A percentile compares a stretch with the other conserved stretches of the same genome.
Evolutionary conservation across 2,329 filamentous ascomycete species (phyloP).

Genomic region (Diaporthe citrichinensis): DNA sequence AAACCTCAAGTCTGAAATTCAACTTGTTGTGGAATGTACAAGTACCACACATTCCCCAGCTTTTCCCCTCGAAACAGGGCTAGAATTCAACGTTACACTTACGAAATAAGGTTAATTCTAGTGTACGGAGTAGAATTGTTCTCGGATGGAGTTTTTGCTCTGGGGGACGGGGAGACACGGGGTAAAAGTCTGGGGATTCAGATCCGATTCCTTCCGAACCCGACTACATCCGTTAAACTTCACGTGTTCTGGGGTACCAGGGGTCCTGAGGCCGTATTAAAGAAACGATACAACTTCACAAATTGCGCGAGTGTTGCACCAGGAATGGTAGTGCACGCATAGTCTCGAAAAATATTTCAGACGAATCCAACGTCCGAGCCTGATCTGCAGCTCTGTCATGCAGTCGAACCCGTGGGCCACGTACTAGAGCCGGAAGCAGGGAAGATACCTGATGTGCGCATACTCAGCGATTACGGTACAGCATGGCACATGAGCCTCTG

Average conservation of each 20-base stretch:
- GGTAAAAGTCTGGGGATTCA: conserved; percentile 23
- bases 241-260: neutral
- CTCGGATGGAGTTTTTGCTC: conserved; percentile 18
- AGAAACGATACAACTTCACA: neutral
- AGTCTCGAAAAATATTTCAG: neutral
- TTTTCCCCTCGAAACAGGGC: neutral
- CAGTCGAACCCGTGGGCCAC: conserved; percentile 4
- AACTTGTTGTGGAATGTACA: neutral
- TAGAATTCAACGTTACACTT: conserved; percentile 8
- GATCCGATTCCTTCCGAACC: conserved; percentile 20
- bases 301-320: neutral
- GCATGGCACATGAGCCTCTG: neutral
- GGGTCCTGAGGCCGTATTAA: neutral
- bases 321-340: neutral
- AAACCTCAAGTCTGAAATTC: neutral
- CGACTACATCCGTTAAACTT: conserved; percentile 3
- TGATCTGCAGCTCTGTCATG: conserved; percentile 19
- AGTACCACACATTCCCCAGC: neutral
- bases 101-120: conserved; percentile 29
- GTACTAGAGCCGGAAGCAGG: neutral
- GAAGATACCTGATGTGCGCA: neutral
- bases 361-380: neutral
- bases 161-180: neutral
- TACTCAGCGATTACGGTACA: neutral
- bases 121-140: conserved; percentile 10